Conservation (phyloP, 169 alveolate species). For the Cryptosporidium tyzzeri region DNA sequence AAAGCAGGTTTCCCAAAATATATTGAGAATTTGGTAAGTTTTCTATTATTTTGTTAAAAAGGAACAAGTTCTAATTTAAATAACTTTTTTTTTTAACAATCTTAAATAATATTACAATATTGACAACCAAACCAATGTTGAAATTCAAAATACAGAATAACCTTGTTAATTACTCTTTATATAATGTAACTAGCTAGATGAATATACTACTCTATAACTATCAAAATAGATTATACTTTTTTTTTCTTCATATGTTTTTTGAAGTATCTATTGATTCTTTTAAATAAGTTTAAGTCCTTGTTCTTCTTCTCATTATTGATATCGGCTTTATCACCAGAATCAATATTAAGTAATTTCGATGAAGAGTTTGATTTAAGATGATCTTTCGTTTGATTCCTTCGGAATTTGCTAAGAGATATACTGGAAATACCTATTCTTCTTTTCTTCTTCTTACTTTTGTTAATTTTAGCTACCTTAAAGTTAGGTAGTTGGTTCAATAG, state of each 20-base stretch:
- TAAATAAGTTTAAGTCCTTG: background rate
- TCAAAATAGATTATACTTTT: background rate
- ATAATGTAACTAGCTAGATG: conserved; percentile 5
- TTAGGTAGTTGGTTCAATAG: conserved; percentile 37
- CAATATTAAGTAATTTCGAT: background rate
- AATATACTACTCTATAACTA: conserved; percentile 9
- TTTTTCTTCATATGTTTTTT: background rate
- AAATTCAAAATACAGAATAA: background rate
- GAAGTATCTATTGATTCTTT: background rate
- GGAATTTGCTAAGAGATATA: background rate
- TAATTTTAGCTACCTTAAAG: background rate
- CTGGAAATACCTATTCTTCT: background rate
- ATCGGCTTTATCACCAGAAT: background rate
- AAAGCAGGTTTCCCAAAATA: conserved; percentile 59
- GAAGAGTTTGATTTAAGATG: background rate
- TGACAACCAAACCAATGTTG: background rate
- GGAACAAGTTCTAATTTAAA: background rate
- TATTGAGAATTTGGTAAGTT: conserved; percentile 64
- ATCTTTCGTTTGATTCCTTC: background rate
- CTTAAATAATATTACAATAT: too few relatives aligned
- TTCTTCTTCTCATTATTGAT: background rate
- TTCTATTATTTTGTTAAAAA: background rate
- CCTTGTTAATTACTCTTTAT: conserved; percentile 19
- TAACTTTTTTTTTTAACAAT: background rate
- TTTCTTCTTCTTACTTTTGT: background rate